Evolutionary conservation across 257 asterid genomes (phyloP), one percentile per base, ranked within the genome.

Genomic region (Nyctanthes arbortristis): DNA sequence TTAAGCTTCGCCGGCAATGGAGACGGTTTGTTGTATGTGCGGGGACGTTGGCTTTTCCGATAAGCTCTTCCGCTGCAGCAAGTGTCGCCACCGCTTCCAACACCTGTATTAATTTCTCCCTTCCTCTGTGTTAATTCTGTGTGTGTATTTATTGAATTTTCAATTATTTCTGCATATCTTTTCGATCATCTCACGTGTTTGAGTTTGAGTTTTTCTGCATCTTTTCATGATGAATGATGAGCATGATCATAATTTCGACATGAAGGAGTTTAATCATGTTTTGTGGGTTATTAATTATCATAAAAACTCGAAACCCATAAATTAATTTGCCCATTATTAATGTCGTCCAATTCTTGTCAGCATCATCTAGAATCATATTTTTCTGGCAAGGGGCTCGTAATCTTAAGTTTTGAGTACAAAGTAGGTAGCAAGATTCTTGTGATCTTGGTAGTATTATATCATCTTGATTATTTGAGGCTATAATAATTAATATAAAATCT

Each of bases 1-100:
- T n/a, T n/a, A n/a, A n/a, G 55, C 55, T 45, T 27, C 24, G 25
- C 31, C 24, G 7, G 34, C 65, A 55, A 20, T 22, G 40, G 16
- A 18, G 36, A 82, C 77, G 13, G 92, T 91, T 47, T 91, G 97
- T 59, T 85, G 85, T 68, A 80, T 91, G 92, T 91, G 96, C 69
- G 97, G 96, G 63, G 97, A 91, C 64, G 88, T 89, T 0, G 97
- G 97, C 58, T 91, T 91, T 75, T 76, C 89, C 47, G 96, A 91
- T 70, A 87, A 89, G 75, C 87, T 91, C 80, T 91, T 91, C 85
- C 96, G 87, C 59, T 91, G 97, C 88, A 82, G 77, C 77, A 72
- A 66, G 78, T 91, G 97, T 76, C 79, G 63, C 73, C 59, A 75
- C 75, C 97, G 97, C 84, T 87, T 77, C 81, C 97, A 91, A 60